These are phyloP conservation scores for Leccinum subtestaceum DNA, from an alignment of 768 basidiomycete species.

Conservation along the genomic window DNA sequence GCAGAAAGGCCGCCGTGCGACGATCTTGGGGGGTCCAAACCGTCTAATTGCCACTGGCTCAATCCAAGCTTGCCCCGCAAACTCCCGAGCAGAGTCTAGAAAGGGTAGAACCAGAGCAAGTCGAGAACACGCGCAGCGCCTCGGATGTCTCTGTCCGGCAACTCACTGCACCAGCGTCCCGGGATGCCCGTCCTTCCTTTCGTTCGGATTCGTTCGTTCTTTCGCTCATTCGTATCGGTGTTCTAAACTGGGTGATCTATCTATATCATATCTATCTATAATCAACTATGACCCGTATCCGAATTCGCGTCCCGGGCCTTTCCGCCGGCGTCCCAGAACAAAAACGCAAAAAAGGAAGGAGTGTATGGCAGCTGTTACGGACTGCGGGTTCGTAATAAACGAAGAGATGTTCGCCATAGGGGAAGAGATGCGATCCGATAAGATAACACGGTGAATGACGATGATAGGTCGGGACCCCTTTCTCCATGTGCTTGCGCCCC, in stretches of 20 bases:
- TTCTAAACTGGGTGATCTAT: background rate
- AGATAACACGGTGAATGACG: conserved; percentile 12
- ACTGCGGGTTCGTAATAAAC: background rate
- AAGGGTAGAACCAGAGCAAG: background rate
- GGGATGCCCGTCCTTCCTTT: background rate
- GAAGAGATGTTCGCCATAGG: background rate
- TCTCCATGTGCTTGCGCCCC: conserved; percentile 8
- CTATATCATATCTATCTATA: background rate
- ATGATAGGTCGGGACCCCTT: background rate
- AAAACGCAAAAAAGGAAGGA: background rate
- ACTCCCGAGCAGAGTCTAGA: conserved; percentile 3
- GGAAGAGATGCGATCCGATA: conserved; percentile 12
- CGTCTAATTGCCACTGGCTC: background rate
- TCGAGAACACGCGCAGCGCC: background rate
- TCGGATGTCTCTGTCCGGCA: background rate
- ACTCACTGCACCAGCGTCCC: background rate
- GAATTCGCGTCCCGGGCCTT: conserved; percentile 2
- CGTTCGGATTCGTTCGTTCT: background rate
- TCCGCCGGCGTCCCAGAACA: background rate
- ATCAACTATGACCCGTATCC: background rate
- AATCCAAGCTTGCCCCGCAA: background rate
- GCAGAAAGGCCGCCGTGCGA: conserved; percentile 8
- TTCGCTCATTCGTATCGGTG: background rate
- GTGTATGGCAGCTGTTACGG: background rate
- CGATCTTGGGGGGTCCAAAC: background rate